Percentiles rank a stretch among this genome's conserved stretches.
Evolutionary conservation across 2,329 filamentous ascomycete species (phyloP).

Genomic region (Fusarium pininemorale): DNA sequence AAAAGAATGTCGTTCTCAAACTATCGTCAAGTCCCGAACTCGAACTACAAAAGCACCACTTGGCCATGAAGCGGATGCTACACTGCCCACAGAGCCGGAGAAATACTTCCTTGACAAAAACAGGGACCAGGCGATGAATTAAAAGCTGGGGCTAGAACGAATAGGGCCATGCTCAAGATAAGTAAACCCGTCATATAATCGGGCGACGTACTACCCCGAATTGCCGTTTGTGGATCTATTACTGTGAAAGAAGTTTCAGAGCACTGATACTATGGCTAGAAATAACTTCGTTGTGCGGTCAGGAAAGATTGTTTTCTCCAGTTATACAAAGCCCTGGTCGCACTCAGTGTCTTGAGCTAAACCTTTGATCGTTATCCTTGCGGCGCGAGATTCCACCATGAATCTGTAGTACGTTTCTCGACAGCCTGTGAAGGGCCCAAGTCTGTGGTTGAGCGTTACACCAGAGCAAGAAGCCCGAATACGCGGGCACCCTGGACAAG

Average conservation of each 20-base stretch:
- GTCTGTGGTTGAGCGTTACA: constrained; percentile 20
- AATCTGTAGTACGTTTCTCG: constrained; percentile 9
- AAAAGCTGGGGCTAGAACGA: background rate
- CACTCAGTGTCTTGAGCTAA: background rate
- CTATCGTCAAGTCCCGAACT: constrained; percentile 4
- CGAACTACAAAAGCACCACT: constrained; percentile 17
- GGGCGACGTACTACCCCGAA: background rate
- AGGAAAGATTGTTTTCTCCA: background rate
- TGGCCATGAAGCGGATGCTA: background rate
- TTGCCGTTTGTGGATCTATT: background rate
- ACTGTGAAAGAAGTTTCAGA: background rate
- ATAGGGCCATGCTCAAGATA: constrained; percentile 1
- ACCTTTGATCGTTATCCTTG: constrained; percentile 5
- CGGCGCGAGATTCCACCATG: background rate
- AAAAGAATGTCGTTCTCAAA: background rate
- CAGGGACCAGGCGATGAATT: background rate
- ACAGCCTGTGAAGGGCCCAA: constrained; percentile 21
- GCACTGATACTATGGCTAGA: background rate
- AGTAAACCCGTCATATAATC: constrained; percentile 15
- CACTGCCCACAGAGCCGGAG: background rate
- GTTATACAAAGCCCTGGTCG: background rate
- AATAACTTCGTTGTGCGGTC: constrained; percentile 4
- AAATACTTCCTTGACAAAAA: background rate
- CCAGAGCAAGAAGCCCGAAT: constrained; percentile 14
- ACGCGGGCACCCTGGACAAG: background rate